phyloP scores from a whole-genome alignment of 148 eudicot species.

The Salicornia ramosissima region DNA sequence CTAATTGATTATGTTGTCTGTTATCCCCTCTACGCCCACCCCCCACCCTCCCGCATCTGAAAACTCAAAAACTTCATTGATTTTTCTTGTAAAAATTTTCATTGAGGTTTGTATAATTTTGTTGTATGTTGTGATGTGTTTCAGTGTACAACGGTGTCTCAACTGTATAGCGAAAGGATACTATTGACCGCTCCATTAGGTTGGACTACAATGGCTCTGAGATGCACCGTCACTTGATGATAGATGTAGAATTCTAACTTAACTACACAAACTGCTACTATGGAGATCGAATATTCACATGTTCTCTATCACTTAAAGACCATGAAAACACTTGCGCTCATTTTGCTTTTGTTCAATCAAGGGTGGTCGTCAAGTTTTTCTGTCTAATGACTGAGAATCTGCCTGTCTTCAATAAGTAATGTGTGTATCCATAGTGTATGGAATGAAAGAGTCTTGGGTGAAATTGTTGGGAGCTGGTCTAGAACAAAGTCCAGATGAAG shows the following conservation, averaged over 20 bases:
- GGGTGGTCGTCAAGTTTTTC: slow-evolving; percentile 1
- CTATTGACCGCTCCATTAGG: too few relatives aligned
- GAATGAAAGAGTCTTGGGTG: slow-evolving; percentile 11
- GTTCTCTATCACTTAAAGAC: too few relatives aligned
- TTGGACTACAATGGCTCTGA: too few relatives aligned
- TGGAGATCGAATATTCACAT: too few relatives aligned
- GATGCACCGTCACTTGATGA: too few relatives aligned
- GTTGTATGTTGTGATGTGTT: neutral
- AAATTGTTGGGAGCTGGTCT: neutral
- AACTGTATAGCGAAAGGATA: slow-evolving; percentile 42
- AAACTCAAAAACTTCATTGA: neutral
- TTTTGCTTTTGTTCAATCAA: too few relatives aligned
- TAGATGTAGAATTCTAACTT: too few relatives aligned
- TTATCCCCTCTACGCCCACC: neutral
- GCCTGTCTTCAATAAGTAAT: too few relatives aligned
- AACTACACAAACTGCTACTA: too few relatives aligned
- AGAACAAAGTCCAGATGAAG: too few relatives aligned
- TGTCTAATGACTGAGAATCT: neutral
- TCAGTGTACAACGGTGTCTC: slow-evolving; percentile 40
- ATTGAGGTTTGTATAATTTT: neutral
- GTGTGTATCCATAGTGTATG: slow-evolving; percentile 2
- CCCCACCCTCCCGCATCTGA: neutral
- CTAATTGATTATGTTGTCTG: neutral
- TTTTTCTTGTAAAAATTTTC: neutral
- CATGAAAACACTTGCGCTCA: too few relatives aligned